These are phyloP conservation scores for Baorangia bicolor DNA, from an alignment of 768 basidiomycete genomes.

Conservation along the genomic window DNA sequence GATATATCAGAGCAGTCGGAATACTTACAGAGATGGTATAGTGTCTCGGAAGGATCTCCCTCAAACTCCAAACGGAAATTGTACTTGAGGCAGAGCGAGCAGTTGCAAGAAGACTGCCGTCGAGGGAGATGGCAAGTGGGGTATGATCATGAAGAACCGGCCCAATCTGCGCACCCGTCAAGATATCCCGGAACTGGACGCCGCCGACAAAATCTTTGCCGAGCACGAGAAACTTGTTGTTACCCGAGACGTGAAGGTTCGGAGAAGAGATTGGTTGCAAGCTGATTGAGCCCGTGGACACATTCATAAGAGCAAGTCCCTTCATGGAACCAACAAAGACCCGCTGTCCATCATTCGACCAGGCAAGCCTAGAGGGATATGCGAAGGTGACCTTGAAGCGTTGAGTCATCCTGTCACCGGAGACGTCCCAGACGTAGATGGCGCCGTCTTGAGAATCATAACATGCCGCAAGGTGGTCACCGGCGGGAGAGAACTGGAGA, in stretches of 20 bases:
- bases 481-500: neutral
- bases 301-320: neutral
- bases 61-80: no score
- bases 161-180: no score
- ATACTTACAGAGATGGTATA: no score
- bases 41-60: no score
- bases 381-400: neutral
- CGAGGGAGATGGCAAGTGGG: no score
- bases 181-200: no score
- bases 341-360: neutral
- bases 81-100: no score
- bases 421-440: neutral
- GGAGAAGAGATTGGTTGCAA: neutral
- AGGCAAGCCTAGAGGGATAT: neutral
- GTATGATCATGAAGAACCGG: no score
- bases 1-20: no score
- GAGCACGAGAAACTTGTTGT: no score
- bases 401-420: neutral
- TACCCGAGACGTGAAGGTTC: neutral
- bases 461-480: neutral
- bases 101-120: no score
- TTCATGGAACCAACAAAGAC: neutral
- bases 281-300: neutral
- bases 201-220: no score
- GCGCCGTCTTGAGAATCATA: neutral